Conservation (phyloP, 176 grass and related monocot genomes). For the Rhynchospora breviuscula region DNA sequence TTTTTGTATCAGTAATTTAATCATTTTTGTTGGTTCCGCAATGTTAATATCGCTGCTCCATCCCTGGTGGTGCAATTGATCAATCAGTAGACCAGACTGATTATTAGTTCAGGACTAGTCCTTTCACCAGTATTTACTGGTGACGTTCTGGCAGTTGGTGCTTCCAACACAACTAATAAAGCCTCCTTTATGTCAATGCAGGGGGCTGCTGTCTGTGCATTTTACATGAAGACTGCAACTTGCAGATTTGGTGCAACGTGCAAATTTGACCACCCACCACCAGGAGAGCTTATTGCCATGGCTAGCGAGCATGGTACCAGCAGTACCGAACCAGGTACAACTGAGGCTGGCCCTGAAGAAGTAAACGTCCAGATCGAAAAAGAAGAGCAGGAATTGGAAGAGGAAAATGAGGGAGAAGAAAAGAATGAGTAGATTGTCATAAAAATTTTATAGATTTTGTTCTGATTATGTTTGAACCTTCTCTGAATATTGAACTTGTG, state of each 20-base stretch:
- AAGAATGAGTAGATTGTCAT: neutral
- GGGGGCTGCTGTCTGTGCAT: constrained; percentile 57
- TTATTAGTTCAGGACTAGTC: neutral
- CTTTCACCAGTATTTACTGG: neutral
- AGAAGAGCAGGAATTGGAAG: neutral
- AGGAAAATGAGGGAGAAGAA: neutral
- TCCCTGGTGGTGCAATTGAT: neutral
- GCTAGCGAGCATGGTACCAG: constrained; percentile 28
- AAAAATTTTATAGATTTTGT: constrained; percentile 8
- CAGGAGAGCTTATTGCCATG: constrained; percentile 47
- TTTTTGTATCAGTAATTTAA: too few species aligned
- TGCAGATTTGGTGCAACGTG: constrained; percentile 68
- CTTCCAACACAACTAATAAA: neutral
- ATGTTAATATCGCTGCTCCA: too few species aligned
- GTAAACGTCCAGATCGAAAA: neutral
- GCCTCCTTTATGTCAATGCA: constrained; percentile 9
- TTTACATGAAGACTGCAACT: constrained; percentile 76
- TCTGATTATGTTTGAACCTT: neutral
- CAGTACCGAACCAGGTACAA: neutral
- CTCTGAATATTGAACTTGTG: neutral
- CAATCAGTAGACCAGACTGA: neutral
- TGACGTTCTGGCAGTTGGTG: neutral
- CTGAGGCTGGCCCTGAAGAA: constrained; percentile 17
- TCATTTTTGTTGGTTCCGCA: too few species aligned
- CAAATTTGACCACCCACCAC: constrained; percentile 86